phyloP scores from a whole-genome alignment of 1,284 basidiomycete species.

The Ustilago crameri region DNA sequence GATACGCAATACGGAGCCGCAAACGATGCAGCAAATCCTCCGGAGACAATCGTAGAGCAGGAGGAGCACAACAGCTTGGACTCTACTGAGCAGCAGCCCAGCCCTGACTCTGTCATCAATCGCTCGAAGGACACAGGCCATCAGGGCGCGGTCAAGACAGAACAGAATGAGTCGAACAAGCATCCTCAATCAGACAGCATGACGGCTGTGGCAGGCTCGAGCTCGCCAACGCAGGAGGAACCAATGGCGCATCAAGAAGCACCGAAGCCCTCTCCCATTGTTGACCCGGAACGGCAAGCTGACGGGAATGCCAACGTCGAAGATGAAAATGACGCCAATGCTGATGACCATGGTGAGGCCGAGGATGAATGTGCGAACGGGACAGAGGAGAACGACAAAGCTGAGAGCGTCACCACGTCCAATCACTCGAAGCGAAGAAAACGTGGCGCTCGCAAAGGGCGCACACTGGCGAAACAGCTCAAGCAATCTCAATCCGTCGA shows the following conservation, averaged over 20 bases:
- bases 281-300: not conserved
- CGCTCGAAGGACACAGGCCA: not conserved
- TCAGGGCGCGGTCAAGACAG: not conserved
- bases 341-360: constrained; percentile 3
- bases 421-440: constrained; percentile 55
- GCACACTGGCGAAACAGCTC: constrained; percentile 54
- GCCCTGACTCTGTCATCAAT: not conserved
- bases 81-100: not conserved
- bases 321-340: constrained; percentile 4
- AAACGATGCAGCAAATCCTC: not conserved
- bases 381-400: constrained; percentile 13
- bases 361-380: constrained; percentile 6
- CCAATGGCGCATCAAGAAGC: too few relatives aligned
- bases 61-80: constrained; percentile 9
- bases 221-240: too few relatives aligned
- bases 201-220: too few relatives aligned
- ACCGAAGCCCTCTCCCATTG: too few relatives aligned
- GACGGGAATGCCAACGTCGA: not conserved
- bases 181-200: too few relatives aligned
- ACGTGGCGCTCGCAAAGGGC: constrained; percentile 55
- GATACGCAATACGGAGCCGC: constrained; percentile 26
- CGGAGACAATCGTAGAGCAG: constrained; percentile 14
- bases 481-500: constrained; percentile 56
- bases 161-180: not conserved
- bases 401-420: constrained; percentile 35